These are phyloP conservation scores for Drechmeria coniospora DNA, from an alignment of 2,329 filamentous ascomycete genomes.

Conservation along the genomic window DNA sequence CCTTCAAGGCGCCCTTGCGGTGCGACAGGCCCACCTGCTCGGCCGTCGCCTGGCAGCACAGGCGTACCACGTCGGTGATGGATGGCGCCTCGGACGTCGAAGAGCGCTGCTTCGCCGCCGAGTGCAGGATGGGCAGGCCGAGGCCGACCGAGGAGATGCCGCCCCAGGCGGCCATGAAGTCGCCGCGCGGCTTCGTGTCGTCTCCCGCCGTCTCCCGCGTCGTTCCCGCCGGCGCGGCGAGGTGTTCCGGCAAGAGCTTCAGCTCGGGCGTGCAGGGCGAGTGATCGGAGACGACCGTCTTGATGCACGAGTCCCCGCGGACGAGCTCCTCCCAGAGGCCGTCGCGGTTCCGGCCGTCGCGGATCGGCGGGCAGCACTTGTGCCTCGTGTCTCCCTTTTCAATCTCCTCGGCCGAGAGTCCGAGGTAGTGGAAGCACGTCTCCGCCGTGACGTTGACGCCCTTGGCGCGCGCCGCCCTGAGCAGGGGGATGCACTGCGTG, in stretches of 20 bases:
- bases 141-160: slow-evolving; percentile 90
- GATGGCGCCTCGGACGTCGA: slow-evolving; percentile 27
- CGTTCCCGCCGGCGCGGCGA: slow-evolving; percentile 19
- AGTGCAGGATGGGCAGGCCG: slow-evolving; percentile 81
- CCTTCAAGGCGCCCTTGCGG: slow-evolving; percentile 61
- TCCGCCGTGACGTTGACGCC: slow-evolving; percentile 84
- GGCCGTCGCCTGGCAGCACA: slow-evolving; percentile 79
- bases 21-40: slow-evolving; percentile 72
- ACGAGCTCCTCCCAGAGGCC: slow-evolving; percentile 73
- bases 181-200: slow-evolving; percentile 33
- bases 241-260: slow-evolving; percentile 64
- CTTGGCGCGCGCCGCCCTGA: slow-evolving; percentile 53
- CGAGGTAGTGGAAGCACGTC: slow-evolving; percentile 91
- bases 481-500: slow-evolving; percentile 70
- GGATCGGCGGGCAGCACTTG: slow-evolving; percentile 91
- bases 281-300: slow-evolving; percentile 88
- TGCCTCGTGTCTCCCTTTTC: slow-evolving; percentile 75
- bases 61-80: slow-evolving; percentile 67
- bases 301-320: slow-evolving; percentile 60
- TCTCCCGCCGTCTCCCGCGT: too few relatives aligned
- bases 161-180: slow-evolving; percentile 95
- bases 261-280: slow-evolving; percentile 91
- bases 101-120: slow-evolving; percentile 49
- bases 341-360: slow-evolving; percentile 66
- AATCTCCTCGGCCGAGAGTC: slow-evolving; percentile 68